These are phyloP conservation scores for Candida odintsovae DNA, from an alignment of 805 yeast genomes.

Conservation along the genomic window DNA sequence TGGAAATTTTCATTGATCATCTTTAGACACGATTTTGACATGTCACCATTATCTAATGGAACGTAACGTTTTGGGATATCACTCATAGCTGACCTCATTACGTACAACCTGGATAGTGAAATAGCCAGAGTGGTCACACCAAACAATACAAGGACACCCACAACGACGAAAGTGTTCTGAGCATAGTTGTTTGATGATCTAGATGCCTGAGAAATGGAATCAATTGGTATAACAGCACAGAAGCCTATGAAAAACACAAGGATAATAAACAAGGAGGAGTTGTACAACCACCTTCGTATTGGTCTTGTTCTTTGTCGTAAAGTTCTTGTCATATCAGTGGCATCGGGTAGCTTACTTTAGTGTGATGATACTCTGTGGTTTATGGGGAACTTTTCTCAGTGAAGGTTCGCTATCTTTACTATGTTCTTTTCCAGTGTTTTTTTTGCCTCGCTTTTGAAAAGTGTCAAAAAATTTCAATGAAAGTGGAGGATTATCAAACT, in stretches of 20 bases:
- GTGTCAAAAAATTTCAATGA: no score
- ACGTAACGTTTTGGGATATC: conserved; percentile 79
- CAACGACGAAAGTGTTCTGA: conserved; percentile 74
- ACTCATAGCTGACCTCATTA: conserved; percentile 50
- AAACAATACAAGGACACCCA: conserved; percentile 62
- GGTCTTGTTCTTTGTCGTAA: conserved; percentile 11
- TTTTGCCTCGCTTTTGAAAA: no score
- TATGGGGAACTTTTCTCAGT: background rate
- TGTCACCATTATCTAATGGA: conserved; percentile 57
- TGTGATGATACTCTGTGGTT: background rate
- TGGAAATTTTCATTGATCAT: conserved; percentile 35
- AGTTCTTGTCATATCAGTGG: background rate
- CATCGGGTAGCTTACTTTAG: background rate
- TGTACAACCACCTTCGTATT: conserved; percentile 37
- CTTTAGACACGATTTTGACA: conserved; percentile 41
- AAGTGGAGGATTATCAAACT: no score
- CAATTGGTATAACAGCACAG: conserved; percentile 70
- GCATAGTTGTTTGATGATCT: conserved; percentile 58
- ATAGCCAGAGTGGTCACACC: conserved; percentile 43
- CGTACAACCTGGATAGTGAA: conserved; percentile 54
- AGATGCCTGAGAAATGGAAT: conserved; percentile 59
- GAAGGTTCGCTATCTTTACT: background rate
- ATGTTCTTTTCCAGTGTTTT: background rate
- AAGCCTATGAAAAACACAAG: conserved; percentile 46
- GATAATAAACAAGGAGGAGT: conserved; percentile 36